Evolutionary conservation across 1,284 basidiomycete species (phyloP), one percentile per base, ranked within the genome.

Genomic region (Puccinia novopanici): DNA sequence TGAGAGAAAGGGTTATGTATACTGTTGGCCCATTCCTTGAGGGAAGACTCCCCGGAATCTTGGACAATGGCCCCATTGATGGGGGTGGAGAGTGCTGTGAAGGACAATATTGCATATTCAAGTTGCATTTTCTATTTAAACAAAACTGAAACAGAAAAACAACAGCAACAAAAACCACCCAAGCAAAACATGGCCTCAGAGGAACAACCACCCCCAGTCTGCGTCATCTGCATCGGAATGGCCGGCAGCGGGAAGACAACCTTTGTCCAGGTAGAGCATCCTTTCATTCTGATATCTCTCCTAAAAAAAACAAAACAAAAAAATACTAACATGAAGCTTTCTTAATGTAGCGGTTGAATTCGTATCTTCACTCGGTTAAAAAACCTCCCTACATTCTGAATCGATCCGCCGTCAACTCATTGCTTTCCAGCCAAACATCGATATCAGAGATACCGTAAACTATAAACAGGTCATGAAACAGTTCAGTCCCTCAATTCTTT

Each of bases 391-490:
- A 99, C 87, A 91, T 98, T 84, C 89, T 99, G 86, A 99, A 99
- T 86, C 91, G 99, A 81, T 97, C 97, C 1, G 97, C 97, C 0
- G 96, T 99, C 0, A 89, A 91, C 12, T 91, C 91, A 81, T 89
- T 95, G 59, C 94, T 2, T 99, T 95, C 85, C 92, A 95, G 81
- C 91, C 96, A 40, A 98, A 99, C 85, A 98, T 99, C 82, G 97
- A 99, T 86, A 98, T 99, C 79, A 88, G 97, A 80, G 97, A 99
- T 86, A 99, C 97, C 13, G 91, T 99, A 72, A 93, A 98, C 86
- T 99, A 99, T 86, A 90, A 92, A 83, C 92, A 98, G 86, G 95
- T 99, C 84, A 99, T 99, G 97, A 95, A 98, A 89, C 95, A 98
- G 93, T 95, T 88, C 88, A 92, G 91, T 82, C 6, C 1, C 19